A percentile compares a stretch with the other conserved stretches of the same genome.
phyloP scores from a whole-genome alignment of 768 basidiomycete genomes.

The Lentinula detonsa region DNA sequence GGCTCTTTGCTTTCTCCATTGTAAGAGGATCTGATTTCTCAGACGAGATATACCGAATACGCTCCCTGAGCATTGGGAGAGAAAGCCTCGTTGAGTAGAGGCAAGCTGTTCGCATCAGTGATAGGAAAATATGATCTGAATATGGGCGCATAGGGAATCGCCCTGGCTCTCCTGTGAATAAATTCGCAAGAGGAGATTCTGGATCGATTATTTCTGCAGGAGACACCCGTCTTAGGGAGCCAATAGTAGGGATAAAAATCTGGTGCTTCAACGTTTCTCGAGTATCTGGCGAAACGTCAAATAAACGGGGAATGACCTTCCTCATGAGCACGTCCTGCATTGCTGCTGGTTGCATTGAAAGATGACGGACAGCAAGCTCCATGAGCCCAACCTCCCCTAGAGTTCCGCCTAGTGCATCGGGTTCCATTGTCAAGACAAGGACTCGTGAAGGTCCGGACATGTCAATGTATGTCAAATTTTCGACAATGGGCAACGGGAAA shows the following conservation, averaged over 20 bases:
- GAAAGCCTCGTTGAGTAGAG: constrained; percentile 26
- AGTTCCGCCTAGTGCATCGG: not conserved
- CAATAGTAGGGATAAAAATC: constrained; percentile 9
- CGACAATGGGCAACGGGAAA: constrained; percentile 11
- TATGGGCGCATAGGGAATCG: constrained; percentile 10
- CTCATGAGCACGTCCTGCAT: constrained; percentile 11
- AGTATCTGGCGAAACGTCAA: constrained; percentile 4
- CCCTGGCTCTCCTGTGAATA: constrained; percentile 17
- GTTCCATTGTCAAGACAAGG: constrained; percentile 6
- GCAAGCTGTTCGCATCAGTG: constrained; percentile 12
- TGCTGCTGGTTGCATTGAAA: constrained; percentile 8
- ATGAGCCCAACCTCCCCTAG: constrained; percentile 13
- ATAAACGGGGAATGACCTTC: constrained; percentile 11
- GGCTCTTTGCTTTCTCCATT: constrained; percentile 11
- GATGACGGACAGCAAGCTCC: constrained; percentile 8
- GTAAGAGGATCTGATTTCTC: constrained; percentile 5
- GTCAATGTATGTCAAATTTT: constrained; percentile 12
- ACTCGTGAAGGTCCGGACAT: constrained; percentile 3
- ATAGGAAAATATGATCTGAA: constrained; percentile 10
- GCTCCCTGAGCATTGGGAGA: constrained; percentile 25
- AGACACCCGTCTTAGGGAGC: not conserved
- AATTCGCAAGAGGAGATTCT: constrained; percentile 17
- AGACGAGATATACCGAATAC: constrained; percentile 25
- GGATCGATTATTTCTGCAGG: constrained; percentile 27
- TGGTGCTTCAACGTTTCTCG: constrained; percentile 6